Conservation (phyloP, 2,329 filamentous ascomycete genomes). For the Madurella fahalii region DNA sequence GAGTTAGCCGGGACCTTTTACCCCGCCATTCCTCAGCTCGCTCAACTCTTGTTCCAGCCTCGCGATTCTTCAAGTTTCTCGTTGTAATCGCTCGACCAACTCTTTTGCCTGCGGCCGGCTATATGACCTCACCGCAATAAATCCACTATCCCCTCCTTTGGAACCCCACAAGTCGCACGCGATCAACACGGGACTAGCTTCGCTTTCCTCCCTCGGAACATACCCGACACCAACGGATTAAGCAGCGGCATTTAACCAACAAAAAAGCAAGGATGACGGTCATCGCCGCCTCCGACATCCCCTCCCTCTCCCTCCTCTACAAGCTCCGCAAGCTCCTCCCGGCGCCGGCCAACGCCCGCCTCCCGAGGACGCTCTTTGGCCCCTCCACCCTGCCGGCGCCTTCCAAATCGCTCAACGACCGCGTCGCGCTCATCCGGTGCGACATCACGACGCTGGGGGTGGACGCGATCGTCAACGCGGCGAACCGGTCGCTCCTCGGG, state of each 20-base stretch:
- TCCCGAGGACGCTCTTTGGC: conserved; percentile 22
- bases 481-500: conserved; percentile 72
- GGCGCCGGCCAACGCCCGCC: conserved; percentile 14
- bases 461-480: conserved; percentile 89
- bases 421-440: conserved; percentile 64
- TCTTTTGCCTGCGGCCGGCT: no score
- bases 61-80: no score
- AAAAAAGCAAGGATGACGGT: conserved; percentile 32
- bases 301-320: conserved; percentile 62
- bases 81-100: no score
- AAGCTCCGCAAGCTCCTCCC: conserved; percentile 46
- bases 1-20: no score
- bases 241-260: conserved; percentile 10
- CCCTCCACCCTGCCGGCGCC: conserved; percentile 26
- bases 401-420: conserved; percentile 61
- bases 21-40: no score
- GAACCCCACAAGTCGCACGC: no score
- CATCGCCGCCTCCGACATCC: conserved; percentile 52
- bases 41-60: no score
- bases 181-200: no score
- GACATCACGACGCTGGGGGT: conserved; percentile 79
- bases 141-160: no score
- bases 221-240: conserved; percentile 1
- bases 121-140: no score
- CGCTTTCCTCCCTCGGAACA: no score